Base-by-base conservation (phyloP, 805 yeast genomes). In the Candida bentonensis region DNA sequence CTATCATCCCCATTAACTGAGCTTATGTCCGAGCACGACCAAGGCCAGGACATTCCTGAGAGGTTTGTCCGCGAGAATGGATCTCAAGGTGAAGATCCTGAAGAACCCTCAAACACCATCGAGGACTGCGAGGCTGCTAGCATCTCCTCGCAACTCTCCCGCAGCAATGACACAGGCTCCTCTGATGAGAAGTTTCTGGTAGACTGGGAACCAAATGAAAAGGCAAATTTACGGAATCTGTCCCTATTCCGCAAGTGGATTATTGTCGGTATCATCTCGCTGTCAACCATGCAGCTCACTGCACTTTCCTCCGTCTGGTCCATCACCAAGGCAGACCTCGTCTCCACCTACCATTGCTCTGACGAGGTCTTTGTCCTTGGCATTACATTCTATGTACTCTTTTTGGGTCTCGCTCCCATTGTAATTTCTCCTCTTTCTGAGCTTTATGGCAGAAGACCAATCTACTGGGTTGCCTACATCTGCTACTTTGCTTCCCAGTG, bases 371-470 rank as follows among this genome's bases (percentile, higher is more conserved):
- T 30, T 15, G 36, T 30, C 5, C 36, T 30, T 30, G 36, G 36
- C 7, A 30, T 30, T 17, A 30, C 36, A 30, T 17, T 30, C 17
- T 30, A 30, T 30, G 36, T 30, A 5, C 20, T 30, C 20, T 30
- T 30, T 15, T 17, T 30, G 13, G 36, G 36, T 11, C n/a, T 74
- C 17, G 83, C 82, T 0, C 83, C 83, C 2, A 55, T 77, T 34
- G 56, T 76, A 43, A 66, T 78, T 45, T 79, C 82, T 3, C 84
- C 84, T 0, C 55, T 64, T 30, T 78, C 70, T 56, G 92, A 73
- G 59, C 70, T 62, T 49, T 65, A 62, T 53, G 87, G 81, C 42
- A 69, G 79, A 51, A 68, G 65, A 49, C 58, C 69, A 4, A 74
- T 78, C 15, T 71, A 73, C 47, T 66, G 72, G 25, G 52, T 60